Evolutionary conservation across 1,284 basidiomycete genomes (phyloP), one percentile per base, ranked within the genome.

Genomic region (Heterobasidion occidentale): DNA sequence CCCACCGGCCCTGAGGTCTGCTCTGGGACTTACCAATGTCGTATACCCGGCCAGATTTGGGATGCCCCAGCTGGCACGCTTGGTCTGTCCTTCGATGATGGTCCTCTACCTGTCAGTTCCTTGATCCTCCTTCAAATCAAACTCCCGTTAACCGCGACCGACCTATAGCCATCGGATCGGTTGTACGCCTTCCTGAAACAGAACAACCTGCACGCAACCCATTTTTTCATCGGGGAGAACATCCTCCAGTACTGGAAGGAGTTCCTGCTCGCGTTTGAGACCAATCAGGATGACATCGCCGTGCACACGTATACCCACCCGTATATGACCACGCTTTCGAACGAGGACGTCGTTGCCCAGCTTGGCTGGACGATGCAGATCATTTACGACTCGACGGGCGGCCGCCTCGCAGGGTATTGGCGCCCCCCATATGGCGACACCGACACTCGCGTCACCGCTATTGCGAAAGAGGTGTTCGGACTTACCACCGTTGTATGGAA

Each of bases 301-400:
- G 83, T 89, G 7, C 90, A 92, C 68, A 92, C 90, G 0, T 93
- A 80, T 78, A 84, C 85, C 1, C 90, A 92, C 63, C 87, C 81
- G 38, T 88, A 84, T 72, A 90, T 90, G 85, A 90, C 92, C 8
- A 85, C 88, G 2, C 74, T 88, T 59, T 77, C 74, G 55, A 91
- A 93, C 68, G 66, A 77, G 55, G 75, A 86, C 58, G 69, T 94
- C 53, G 62, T 94, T 46, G 91, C 79, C 34, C 84, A 94, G 76
- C 74, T 95, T 59, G 93, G 88, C 9, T 94, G 86, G 85, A 86
- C 89, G 1, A 84, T 90, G 76, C 78, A 88, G 70, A 74, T 94
- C 62, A 90, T 95, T 61, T 82, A 87, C 65, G 86, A 93, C 66
- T 84, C 85, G 2, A 90, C 89, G 7, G 88, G 85, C 56, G 89